phyloP scores from a whole-genome alignment of 176 grass and related monocot genomes.

The Triticum dicoccoides region DNA sequence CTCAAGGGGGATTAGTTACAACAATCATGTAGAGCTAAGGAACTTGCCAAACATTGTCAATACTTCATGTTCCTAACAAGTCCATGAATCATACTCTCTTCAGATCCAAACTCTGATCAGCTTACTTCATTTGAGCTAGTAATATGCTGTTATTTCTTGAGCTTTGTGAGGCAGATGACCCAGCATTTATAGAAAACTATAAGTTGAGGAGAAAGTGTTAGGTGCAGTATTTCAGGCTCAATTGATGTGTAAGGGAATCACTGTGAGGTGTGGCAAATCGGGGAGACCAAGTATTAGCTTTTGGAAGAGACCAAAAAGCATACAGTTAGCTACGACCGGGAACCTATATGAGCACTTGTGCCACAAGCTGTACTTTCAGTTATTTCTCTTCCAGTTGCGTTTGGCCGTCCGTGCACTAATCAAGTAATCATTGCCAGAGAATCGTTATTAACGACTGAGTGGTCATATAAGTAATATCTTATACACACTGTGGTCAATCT shows the following conservation, averaged over 20 bases:
- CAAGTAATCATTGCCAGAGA: background rate
- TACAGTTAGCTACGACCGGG: background rate
- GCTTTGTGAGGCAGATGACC: background rate
- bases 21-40: background rate
- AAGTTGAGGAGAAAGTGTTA: background rate
- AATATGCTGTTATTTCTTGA: background rate
- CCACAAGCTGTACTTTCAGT: background rate
- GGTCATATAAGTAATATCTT: background rate
- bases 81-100: background rate
- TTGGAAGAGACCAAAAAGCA: background rate
- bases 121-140: background rate
- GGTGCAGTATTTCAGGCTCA: background rate
- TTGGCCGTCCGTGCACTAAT: background rate
- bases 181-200: background rate
- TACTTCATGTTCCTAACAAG: background rate
- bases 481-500: background rate
- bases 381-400: background rate
- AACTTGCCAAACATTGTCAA: background rate
- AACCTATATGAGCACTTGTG: background rate
- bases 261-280: background rate
- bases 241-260: background rate
- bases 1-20: background rate
- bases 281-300: background rate
- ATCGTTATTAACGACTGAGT: background rate
- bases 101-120: background rate